Conservation (phyloP, 1,139 yeast genomes). For the Suhomyces bribrorum region DNA sequence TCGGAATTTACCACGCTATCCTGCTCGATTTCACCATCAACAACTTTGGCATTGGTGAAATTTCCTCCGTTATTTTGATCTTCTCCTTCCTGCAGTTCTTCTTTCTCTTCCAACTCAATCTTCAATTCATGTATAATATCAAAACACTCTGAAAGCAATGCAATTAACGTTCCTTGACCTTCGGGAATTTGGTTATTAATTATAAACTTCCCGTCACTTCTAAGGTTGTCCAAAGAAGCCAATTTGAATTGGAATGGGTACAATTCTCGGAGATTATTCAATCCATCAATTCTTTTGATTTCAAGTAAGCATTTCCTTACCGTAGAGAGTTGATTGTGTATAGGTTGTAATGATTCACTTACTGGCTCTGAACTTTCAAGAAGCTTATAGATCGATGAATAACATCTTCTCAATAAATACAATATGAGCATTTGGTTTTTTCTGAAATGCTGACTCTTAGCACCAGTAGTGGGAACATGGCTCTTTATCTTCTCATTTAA, state of each 20-base stretch:
- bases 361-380: conserved; percentile 94
- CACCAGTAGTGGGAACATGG: conserved; percentile 36
- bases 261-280: conserved; percentile 80
- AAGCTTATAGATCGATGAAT: conserved; percentile 82
- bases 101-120: conserved; percentile 78
- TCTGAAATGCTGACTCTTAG: conserved; percentile 24
- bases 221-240: conserved; percentile 81
- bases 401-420: conserved; percentile 83
- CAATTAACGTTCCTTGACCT: conserved; percentile 93
- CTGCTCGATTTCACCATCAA: conserved; percentile 15
- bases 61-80: conserved; percentile 17
- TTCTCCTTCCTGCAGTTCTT: conserved; percentile 30
- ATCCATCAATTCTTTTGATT: conserved; percentile 88
- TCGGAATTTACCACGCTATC: conserved; percentile 36
- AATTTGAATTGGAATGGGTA: conserved; percentile 95
- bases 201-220: conserved; percentile 88
- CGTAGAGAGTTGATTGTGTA: conserved; percentile 89
- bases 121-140: conserved; percentile 89
- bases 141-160: conserved; percentile 88
- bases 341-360: conserved; percentile 85
- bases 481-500: conserved; percentile 30
- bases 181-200: conserved; percentile 89
- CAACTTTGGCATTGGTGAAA: conserved; percentile 17
- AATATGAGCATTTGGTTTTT: conserved; percentile 64
- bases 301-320: conserved; percentile 88